These are phyloP conservation scores for Musa itinerans DNA, from an alignment of 176 grass and related monocot species.

Conservation along the genomic window DNA sequence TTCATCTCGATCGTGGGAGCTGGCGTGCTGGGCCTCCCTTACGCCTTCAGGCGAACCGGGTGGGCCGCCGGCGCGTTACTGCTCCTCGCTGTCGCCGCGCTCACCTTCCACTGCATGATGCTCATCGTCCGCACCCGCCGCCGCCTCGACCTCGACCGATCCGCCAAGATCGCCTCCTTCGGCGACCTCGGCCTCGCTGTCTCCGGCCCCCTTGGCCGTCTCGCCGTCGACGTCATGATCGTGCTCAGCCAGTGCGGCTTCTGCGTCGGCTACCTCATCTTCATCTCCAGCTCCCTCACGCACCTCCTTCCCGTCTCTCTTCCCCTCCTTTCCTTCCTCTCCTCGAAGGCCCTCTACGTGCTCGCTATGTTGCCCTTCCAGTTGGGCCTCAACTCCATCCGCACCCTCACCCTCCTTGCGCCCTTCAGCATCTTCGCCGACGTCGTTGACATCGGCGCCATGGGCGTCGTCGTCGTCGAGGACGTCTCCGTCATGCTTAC, in stretches of 20 bases:
- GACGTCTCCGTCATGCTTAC: constrained; percentile 44
- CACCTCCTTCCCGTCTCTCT: constrained; percentile 45
- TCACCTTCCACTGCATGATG: constrained; percentile 96
- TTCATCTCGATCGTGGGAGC: constrained; percentile 90
- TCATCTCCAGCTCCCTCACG: constrained; percentile 71
- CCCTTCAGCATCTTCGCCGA: constrained; percentile 94
- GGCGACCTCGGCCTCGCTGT: constrained; percentile 73
- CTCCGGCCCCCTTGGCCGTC: constrained; percentile 42
- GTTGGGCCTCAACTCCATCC: constrained; percentile 88
- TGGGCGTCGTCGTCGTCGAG: constrained; percentile 82
- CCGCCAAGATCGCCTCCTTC: constrained; percentile 64
- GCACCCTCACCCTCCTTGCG: constrained; percentile 83
- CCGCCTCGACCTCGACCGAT: constrained; percentile 32
- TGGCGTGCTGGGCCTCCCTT: constrained; percentile 86
- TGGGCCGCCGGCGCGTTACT: constrained; percentile 60
- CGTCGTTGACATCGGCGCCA: constrained; percentile 81
- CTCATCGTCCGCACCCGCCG: constrained; percentile 66
- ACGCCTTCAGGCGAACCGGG: constrained; percentile 92
- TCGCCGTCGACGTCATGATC: constrained; percentile 75
- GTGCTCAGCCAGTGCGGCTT: constrained; percentile 93
- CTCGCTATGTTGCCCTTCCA: constrained; percentile 81
- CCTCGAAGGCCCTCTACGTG: constrained; percentile 67
- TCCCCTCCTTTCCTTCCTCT: constrained; percentile 29
- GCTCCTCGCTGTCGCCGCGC: constrained; percentile 55
- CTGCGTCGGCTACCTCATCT: constrained; percentile 90